These are phyloP conservation scores for Chimonanthus salicifolius DNA, from an alignment of 164 flowering plant genomes.

Conservation along the genomic window DNA sequence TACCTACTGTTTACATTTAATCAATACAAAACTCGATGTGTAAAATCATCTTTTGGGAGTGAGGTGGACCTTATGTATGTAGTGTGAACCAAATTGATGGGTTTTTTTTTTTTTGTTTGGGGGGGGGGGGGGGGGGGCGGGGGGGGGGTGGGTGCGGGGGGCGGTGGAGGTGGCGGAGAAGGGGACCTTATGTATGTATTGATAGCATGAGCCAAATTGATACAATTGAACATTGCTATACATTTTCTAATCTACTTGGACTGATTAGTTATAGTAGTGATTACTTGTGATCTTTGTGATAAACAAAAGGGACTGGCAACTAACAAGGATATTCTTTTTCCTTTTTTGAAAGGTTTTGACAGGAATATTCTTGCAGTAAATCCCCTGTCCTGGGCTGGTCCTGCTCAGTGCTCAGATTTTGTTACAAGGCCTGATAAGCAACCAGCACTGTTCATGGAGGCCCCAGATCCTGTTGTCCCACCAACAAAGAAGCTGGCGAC, in stretches of 20 bases:
- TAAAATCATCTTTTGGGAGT: no score
- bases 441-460: background rate
- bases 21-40: no score
- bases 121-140: no score
- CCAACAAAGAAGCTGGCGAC: constrained; percentile 11
- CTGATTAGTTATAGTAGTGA: background rate
- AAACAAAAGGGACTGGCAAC: no score
- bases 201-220: background rate
- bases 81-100: no score
- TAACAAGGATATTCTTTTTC: background rate
- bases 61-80: no score
- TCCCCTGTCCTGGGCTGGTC: constrained; percentile 11
- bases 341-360: background rate
- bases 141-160: no score
- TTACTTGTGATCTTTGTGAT: background rate
- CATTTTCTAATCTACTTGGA: background rate
- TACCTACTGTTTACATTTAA: no score
- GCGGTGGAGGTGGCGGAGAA: no score
- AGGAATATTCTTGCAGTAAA: constrained; percentile 6
- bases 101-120: no score
- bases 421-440: background rate
- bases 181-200: no score
- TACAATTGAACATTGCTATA: background rate
- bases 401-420: constrained; percentile 2
- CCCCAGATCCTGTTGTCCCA: background rate